phyloP scores from a whole-genome alignment of 495 filamentous ascomycete species.

The Hyaloscypha hepaticicola region DNA sequence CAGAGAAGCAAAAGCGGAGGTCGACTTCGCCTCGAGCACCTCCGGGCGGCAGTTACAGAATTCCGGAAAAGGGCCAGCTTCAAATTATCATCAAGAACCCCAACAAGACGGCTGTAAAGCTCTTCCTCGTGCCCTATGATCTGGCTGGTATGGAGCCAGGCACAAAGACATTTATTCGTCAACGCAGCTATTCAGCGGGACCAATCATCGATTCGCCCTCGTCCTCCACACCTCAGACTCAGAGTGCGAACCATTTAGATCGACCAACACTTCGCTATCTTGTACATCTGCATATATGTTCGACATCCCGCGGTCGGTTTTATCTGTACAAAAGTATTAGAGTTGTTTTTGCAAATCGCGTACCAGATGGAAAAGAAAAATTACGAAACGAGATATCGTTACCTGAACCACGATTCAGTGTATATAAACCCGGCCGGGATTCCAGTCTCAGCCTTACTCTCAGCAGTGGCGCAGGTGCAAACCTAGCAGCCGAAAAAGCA shows the following conservation, averaged over 20 bases:
- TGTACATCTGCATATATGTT: constrained; percentile 92
- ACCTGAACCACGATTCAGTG: constrained; percentile 82
- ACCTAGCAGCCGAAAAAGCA: constrained; percentile 52
- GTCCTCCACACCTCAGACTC: constrained; percentile 22
- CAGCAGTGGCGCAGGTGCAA: constrained; percentile 35
- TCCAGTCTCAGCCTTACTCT: constrained; percentile 39
- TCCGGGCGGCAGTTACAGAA: constrained; percentile 86
- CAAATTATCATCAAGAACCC: constrained; percentile 98
- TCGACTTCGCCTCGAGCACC: constrained; percentile 72
- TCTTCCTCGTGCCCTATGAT: constrained; percentile 95
- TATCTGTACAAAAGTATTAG: constrained; percentile 90
- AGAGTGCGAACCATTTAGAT: constrained; percentile 45
- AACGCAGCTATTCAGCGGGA: constrained; percentile 89
- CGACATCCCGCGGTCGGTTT: constrained; percentile 76
- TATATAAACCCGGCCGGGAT: constrained; percentile 70
- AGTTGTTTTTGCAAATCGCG: constrained; percentile 96
- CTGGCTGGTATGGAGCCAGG: constrained; percentile 92
- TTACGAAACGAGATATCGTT: constrained; percentile 87
- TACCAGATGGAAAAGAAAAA: constrained; percentile 94
- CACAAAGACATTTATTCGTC: constrained; percentile 94
- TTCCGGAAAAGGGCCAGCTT: constrained; percentile 91
- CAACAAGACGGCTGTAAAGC: constrained; percentile 92
- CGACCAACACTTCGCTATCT: constrained; percentile 86
- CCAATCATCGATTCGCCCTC: constrained; percentile 57
- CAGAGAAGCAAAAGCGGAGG: constrained; percentile 55